phyloP scores from a whole-genome alignment of 768 basidiomycete species.

The Ramaria sp. region DNA sequence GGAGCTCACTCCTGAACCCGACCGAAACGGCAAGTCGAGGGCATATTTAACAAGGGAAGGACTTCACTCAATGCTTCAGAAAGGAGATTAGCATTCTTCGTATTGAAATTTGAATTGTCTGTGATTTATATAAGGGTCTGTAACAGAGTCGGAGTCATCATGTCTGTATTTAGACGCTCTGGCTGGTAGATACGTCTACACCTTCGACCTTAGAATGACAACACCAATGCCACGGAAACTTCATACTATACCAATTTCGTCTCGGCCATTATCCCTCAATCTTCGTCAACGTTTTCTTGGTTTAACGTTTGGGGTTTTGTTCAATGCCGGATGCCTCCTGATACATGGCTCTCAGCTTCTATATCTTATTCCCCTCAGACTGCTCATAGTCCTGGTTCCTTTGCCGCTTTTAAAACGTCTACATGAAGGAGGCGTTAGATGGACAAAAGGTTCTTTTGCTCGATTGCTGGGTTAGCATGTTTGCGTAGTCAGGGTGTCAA shows the following conservation, averaged over 20 bases:
- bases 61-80: neutral
- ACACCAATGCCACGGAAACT: too few relatives aligned
- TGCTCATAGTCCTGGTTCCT: conserved; percentile 33
- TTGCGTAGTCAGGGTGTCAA: neutral
- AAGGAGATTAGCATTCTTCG: neutral
- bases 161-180: too few relatives aligned
- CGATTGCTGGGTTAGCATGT: conserved; percentile 54
- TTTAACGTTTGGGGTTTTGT: conserved; percentile 43
- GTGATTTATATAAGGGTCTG: too few relatives aligned
- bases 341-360: conserved; percentile 66
- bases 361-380: conserved; percentile 53
- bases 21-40: neutral
- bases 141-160: too few relatives aligned
- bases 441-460: too few relatives aligned
- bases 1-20: neutral
- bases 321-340: conserved; percentile 55
- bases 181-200: too few relatives aligned
- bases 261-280: conserved; percentile 20
- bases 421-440: conserved; percentile 62
- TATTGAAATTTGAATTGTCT: neutral
- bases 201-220: too few relatives aligned
- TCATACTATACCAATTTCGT: conserved; percentile 23
- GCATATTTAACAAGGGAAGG: neutral
- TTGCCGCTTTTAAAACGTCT: conserved; percentile 39
- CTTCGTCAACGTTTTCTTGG: conserved; percentile 18